Evolutionary conservation across 106 monocot species (phyloP), one percentile per base, ranked within the genome.

Genomic region (Gastrodia elata): DNA sequence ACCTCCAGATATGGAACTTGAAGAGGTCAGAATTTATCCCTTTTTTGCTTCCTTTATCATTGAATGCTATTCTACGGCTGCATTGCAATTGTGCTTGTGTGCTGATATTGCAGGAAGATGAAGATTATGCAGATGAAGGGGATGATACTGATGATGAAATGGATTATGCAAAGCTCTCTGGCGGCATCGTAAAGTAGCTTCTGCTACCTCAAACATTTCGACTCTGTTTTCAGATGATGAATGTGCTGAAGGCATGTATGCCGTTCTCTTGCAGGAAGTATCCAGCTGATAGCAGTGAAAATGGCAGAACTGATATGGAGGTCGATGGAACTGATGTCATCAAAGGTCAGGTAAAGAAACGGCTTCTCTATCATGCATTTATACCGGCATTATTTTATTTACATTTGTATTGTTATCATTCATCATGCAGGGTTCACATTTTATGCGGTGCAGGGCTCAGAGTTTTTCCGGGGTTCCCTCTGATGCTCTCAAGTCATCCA

Each of bases 61-160:
- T 33, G 32, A 10, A 64, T 14, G n/a, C n/a, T 32, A 6, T 33
- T 64, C 32, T 64, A 4, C 13, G 8, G 6, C 22, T 24, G 57
- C n/a, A 26, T 20, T 2, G 22, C 26, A 24, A 15, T 2, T 57
- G 6, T 57, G 2, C 6, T 57, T 14, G 44, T 14, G 16, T 44
- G 11, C 24, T 22, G 57, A 57, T 32, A 14, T 64, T 81, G 1
- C 71, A 84, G 84, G 44, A 16, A 35, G 81, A 78, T 75, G 73
- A 75, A 75, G 71, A 75, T 26, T 55, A 73, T 75, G 65, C 26
- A 65, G 75, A 84, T 81, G 77, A 75, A 77, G 77, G 80, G 75
- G 75, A 75, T 56, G 77, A 78, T 68, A 73, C 70, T 56, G 81
- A 81, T 75, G 27, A 61, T 33, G 84, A 75, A 64, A 75, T 75